phyloP scores from a whole-genome alignment of 306 rosid species.

The Prunus salicina region DNA sequence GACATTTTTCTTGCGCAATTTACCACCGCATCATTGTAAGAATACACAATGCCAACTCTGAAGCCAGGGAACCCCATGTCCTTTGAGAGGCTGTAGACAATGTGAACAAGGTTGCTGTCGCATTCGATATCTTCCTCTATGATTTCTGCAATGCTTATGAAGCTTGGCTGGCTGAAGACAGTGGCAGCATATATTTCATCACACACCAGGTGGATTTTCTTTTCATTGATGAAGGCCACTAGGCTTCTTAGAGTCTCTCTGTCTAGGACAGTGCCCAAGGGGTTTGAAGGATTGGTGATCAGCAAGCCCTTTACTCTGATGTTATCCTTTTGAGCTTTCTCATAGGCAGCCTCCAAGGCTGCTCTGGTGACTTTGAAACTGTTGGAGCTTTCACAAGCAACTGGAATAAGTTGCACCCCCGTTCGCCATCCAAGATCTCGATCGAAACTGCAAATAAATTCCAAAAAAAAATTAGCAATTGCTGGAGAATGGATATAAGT shows the following conservation, averaged over 20 bases:
- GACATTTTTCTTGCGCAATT: slow-evolving; percentile 69
- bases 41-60: slow-evolving; percentile 70
- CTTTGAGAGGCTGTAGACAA: slow-evolving; percentile 81
- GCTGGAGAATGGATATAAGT: neutral
- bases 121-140: slow-evolving; percentile 50
- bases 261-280: slow-evolving; percentile 60
- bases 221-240: slow-evolving; percentile 56
- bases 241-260: slow-evolving; percentile 48
- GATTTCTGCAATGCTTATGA: slow-evolving; percentile 77
- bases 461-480: neutral
- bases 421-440: slow-evolving; percentile 91
- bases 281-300: slow-evolving; percentile 88
- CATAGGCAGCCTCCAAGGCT: slow-evolving; percentile 67
- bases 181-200: slow-evolving; percentile 81
- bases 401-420: slow-evolving; percentile 71
- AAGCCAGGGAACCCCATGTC: slow-evolving; percentile 88
- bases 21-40: slow-evolving; percentile 66
- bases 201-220: slow-evolving; percentile 57
- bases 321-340: slow-evolving; percentile 49
- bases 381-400: slow-evolving; percentile 60
- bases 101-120: slow-evolving; percentile 62
- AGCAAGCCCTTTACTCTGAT: slow-evolving; percentile 67
- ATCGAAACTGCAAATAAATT: slow-evolving; percentile 59
- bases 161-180: slow-evolving; percentile 53
- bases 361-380: slow-evolving; percentile 57